Evolutionary conservation across 176 grass and related monocot genomes (phyloP).

Genomic region (Echinochloa phyllopogon): DNA sequence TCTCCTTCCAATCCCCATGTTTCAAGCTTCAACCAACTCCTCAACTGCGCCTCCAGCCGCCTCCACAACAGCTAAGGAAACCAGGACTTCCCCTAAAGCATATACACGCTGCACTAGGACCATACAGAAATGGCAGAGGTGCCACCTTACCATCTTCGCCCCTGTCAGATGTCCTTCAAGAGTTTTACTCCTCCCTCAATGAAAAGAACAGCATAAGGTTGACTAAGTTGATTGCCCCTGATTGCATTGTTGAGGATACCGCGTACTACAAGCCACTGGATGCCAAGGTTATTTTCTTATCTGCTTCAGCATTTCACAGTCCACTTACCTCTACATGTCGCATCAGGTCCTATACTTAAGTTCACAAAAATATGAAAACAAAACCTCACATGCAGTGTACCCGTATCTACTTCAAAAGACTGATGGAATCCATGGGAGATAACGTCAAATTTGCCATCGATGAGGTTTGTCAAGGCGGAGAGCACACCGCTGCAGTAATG

Average conservation of each 20-base stretch:
- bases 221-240: conserved; percentile 56
- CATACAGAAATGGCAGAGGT: conserved; percentile 21
- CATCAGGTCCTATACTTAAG: conserved; percentile 8
- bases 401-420: conserved; percentile 50
- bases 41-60: background rate
- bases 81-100: conserved; percentile 24
- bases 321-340: conserved; percentile 6
- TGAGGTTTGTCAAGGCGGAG: conserved; percentile 57
- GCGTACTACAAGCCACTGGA: conserved; percentile 63
- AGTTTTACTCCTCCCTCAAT: conserved; percentile 78
- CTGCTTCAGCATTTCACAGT: conserved; percentile 22
- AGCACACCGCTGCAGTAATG: conserved; percentile 50
- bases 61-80: conserved; percentile 1
- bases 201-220: conserved; percentile 58
- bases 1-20: conserved; percentile 30
- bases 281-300: conserved; percentile 61
- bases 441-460: conserved; percentile 69
- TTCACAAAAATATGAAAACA: background rate
- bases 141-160: conserved; percentile 46
- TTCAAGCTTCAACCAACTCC: conserved; percentile 16
- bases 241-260: conserved; percentile 66
- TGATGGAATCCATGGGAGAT: conserved; percentile 76
- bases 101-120: conserved; percentile 25
- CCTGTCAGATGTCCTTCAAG: conserved; percentile 44
- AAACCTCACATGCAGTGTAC: conserved; percentile 51